A percentile compares a stretch with the other conserved stretches of the same genome.
These are phyloP conservation scores for Moricandia moricandioides DNA, from an alignment of 345 rosid genomes.

Conservation along the genomic window DNA sequence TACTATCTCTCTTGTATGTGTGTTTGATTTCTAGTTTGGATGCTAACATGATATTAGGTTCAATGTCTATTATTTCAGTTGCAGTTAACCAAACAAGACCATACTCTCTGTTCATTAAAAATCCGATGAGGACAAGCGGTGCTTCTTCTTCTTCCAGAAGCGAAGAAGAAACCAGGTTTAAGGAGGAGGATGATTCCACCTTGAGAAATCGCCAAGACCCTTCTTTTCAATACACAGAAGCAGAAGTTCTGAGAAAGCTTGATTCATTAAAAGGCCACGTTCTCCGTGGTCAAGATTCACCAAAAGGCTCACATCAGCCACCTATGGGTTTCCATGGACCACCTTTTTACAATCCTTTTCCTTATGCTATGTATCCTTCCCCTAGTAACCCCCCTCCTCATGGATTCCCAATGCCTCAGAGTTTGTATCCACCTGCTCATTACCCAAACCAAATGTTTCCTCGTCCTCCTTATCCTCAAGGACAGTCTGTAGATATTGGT, in stretches of 20 bases:
- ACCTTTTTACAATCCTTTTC: constrained; percentile 47
- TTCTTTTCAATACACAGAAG: constrained; percentile 21
- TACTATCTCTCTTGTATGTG: not conserved
- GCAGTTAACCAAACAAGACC: not conserved
- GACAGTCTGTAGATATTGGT: constrained; percentile 35
- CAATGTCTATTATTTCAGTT: not conserved
- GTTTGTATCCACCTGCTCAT: constrained; percentile 15
- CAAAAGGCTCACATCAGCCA: constrained; percentile 1
- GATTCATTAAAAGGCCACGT: constrained; percentile 30
- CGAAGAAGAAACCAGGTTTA: constrained; percentile 3
- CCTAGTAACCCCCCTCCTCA: constrained; percentile 21
- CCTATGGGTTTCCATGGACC: constrained; percentile 21
- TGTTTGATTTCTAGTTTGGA: not conserved
- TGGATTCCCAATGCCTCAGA: constrained; percentile 26
- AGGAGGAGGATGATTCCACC: not conserved
- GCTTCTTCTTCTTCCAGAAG: constrained; percentile 12
- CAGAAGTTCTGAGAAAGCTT: constrained; percentile 32
- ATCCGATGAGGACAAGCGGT: constrained; percentile 35
- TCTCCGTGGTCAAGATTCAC: constrained; percentile 17
- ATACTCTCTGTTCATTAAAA: not conserved
- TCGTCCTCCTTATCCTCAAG: constrained; percentile 34
- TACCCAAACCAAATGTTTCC: constrained; percentile 8
- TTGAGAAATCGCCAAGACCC: not conserved
- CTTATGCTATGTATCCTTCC: constrained; percentile 46
- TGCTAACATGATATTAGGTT: not conserved